These are phyloP conservation scores for Annulohypoxylon stygium DNA, from an alignment of 495 filamentous ascomycete species.

Conservation along the genomic window DNA sequence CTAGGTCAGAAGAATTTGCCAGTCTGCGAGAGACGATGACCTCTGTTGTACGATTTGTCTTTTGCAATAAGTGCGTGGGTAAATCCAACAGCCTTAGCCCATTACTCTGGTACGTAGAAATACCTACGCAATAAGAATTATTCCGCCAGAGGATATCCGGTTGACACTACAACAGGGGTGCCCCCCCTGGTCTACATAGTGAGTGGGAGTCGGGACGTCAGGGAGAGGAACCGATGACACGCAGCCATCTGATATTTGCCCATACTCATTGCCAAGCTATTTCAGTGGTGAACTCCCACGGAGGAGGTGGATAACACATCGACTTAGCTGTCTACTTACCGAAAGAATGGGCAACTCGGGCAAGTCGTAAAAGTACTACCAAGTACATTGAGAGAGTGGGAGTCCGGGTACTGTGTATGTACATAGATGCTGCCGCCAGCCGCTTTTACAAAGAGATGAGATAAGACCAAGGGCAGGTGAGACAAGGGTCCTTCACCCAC, in stretches of 20 bases:
- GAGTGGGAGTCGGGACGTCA: conserved; percentile 44
- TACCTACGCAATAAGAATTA: conserved; percentile 46
- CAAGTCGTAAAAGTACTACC: conserved; percentile 20
- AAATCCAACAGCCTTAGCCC: conserved; percentile 44
- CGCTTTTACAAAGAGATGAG: conserved; percentile 34
- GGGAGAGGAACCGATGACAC: conserved; percentile 48
- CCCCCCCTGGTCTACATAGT: conserved; percentile 35
- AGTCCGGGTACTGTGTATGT: neutral
- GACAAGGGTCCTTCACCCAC: conserved; percentile 48
- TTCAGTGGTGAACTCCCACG: conserved; percentile 32
- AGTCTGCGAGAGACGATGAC: conserved; percentile 23
- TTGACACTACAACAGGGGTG: conserved; percentile 44
- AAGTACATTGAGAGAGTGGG: conserved; percentile 15
- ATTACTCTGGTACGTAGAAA: conserved; percentile 34
- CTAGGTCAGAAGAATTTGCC: conserved; percentile 34
- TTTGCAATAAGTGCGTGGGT: conserved; percentile 45
- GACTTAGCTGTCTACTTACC: conserved; percentile 16
- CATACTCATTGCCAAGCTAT: conserved; percentile 33
- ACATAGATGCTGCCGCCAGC: conserved; percentile 2
- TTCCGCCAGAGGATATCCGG: conserved; percentile 40
- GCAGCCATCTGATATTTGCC: conserved; percentile 46
- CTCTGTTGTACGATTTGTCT: conserved; percentile 32
- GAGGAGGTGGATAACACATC: conserved; percentile 16
- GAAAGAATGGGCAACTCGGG: conserved; percentile 4
- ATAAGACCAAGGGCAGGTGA: conserved; percentile 35